A percentile compares a stretch with the other conserved stretches of the same genome.
These are phyloP conservation scores for Kluyveromyces dobzhanskii DNA, from an alignment of 805 yeast genomes.

Conservation along the genomic window DNA sequence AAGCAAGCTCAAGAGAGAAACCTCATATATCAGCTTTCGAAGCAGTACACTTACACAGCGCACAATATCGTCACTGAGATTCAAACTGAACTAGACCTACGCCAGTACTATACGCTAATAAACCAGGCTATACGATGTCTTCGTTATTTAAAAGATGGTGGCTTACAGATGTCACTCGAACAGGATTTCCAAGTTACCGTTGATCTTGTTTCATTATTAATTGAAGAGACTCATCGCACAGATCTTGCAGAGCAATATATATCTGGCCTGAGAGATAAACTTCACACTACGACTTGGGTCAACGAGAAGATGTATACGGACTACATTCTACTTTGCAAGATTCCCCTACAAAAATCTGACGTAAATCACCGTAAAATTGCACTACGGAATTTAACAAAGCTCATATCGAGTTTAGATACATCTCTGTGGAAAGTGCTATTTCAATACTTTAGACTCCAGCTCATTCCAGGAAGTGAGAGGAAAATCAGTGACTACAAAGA, in stretches of 20 bases:
- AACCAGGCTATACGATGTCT: slow-evolving; percentile 22
- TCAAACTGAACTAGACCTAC: slow-evolving; percentile 15
- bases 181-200: slow-evolving; percentile 22
- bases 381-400: slow-evolving; percentile 12
- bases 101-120: slow-evolving; percentile 29
- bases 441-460: slow-evolving; percentile 5
- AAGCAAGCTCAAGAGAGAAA: neutral
- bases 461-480: neutral
- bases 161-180: slow-evolving; percentile 16
- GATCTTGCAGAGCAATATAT: slow-evolving; percentile 25
- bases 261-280: slow-evolving; percentile 18
- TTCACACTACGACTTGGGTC: slow-evolving; percentile 14
- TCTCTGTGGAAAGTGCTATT: slow-evolving; percentile 7
- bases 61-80: slow-evolving; percentile 11
- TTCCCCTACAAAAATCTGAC: slow-evolving; percentile 14
- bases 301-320: slow-evolving; percentile 19
- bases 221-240: slow-evolving; percentile 24
- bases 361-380: slow-evolving; percentile 19
- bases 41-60: slow-evolving; percentile 22
- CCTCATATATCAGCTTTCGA: slow-evolving; percentile 15
- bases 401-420: slow-evolving; percentile 3
- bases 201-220: slow-evolving; percentile 19
- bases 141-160: slow-evolving; percentile 9
- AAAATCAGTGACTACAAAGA: slow-evolving; percentile 3
- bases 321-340: slow-evolving; percentile 12